These are phyloP conservation scores for Penicillium alfredii DNA, from an alignment of 495 filamentous ascomycete genomes.

Conservation along the genomic window DNA sequence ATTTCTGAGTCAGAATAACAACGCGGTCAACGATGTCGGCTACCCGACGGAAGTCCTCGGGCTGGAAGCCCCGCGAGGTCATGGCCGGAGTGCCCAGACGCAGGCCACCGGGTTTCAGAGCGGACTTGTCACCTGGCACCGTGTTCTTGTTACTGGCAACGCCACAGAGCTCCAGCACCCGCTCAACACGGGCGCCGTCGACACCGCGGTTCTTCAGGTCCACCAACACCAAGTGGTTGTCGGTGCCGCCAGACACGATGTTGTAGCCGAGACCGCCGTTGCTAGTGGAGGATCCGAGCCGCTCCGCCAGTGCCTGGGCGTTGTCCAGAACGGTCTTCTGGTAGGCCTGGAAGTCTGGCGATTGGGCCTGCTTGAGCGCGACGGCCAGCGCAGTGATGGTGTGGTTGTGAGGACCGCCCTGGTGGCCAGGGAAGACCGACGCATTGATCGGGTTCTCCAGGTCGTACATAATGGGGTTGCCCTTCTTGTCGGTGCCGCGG, in stretches of 20 bases:
- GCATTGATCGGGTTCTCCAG: conserved; percentile 91
- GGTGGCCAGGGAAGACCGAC: conserved; percentile 98
- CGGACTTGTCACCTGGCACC: conserved; percentile 90
- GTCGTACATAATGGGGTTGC: conserved; percentile 77
- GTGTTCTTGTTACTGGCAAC: conserved; percentile 99
- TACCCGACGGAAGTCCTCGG: conserved; percentile 82
- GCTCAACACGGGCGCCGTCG: conserved; percentile 90
- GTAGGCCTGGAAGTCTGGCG: conserved; percentile 80
- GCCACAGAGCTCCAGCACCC: conserved; percentile 87
- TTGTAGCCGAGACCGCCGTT: conserved; percentile 79
- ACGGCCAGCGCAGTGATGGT: conserved; percentile 95
- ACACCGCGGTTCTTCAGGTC: conserved; percentile 88
- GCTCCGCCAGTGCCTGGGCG: conserved; percentile 73
- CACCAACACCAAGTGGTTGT: conserved; percentile 94
- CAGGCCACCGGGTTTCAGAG: conserved; percentile 84
- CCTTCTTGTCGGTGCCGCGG: conserved; percentile 80
- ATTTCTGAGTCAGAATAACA: conserved; percentile 72
- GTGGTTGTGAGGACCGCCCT: conserved; percentile 97
- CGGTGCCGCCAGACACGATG: conserved; percentile 87
- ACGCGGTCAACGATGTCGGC: conserved; percentile 91
- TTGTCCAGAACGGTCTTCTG: conserved; percentile 84
- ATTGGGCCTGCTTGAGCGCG: conserved; percentile 87
- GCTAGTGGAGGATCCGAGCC: conserved; percentile 64
- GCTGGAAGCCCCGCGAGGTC: conserved; percentile 87
- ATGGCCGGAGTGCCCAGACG: conserved; percentile 94